Evolutionary conservation across 768 basidiomycete genomes (phyloP).

Genomic region (Holtermanniella nyarrowii): DNA sequence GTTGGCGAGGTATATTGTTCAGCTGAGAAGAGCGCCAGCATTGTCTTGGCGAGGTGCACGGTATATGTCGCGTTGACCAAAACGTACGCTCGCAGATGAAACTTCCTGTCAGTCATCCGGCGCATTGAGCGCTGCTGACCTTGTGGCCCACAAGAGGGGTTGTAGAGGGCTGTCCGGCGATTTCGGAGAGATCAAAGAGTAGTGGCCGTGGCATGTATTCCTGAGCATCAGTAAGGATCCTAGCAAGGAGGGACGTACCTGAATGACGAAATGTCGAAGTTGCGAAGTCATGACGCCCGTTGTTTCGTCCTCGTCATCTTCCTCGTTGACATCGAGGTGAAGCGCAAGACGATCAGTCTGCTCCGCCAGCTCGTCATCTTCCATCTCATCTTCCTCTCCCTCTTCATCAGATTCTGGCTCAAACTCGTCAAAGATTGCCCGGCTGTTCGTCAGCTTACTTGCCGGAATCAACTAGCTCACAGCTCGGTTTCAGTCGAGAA

Average conservation of each 20-base stretch:
- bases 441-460: conserved; percentile 9
- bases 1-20: conserved; percentile 54
- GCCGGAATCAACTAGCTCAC: too few relatives aligned
- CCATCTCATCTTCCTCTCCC: conserved; percentile 17
- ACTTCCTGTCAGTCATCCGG: conserved; percentile 47
- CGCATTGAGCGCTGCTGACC: conserved; percentile 12
- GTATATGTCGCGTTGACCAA: conserved; percentile 56
- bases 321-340: conserved; percentile 13
- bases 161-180: conserved; percentile 27
- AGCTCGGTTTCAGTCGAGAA: conserved; percentile 70
- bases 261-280: conserved; percentile 88
- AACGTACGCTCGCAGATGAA: conserved; percentile 80
- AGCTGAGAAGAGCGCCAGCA: conserved; percentile 80
- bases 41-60: conserved; percentile 68
- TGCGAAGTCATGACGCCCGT: conserved; percentile 67
- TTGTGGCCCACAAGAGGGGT: conserved; percentile 38
- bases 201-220: conserved; percentile 75
- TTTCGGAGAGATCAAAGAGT: conserved; percentile 56
- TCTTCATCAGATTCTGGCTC: conserved; percentile 46
- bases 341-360: conserved; percentile 9
- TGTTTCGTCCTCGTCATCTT: conserved; percentile 31
- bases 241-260: conserved; percentile 48
- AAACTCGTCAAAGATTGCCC: conserved; percentile 66
- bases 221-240: conserved; percentile 43
- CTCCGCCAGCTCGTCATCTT: conserved; percentile 3